Evolutionary conservation across 257 asterid species (phyloP).

Genomic region (Leonotis leonurus): DNA sequence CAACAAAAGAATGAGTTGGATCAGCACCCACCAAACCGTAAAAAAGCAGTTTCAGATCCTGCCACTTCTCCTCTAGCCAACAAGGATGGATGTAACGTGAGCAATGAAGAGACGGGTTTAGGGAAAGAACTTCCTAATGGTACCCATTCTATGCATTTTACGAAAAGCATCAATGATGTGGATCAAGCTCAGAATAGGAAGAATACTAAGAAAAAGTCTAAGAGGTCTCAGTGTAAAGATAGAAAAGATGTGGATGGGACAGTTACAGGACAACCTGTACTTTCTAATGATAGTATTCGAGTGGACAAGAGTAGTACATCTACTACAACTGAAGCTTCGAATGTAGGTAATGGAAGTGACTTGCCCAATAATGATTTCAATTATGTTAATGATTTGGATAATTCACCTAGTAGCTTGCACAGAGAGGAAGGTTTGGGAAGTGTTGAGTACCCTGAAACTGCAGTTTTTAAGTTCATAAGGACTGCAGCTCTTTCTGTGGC

Average conservation of each 20-base stretch:
- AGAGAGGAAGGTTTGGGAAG: slow-evolving; percentile 28
- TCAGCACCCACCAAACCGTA: slow-evolving; percentile 30
- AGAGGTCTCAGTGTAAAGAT: slow-evolving; percentile 45
- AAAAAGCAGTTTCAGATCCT: slow-evolving; percentile 37
- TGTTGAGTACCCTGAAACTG: slow-evolving; percentile 42
- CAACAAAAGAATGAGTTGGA: slow-evolving; percentile 48
- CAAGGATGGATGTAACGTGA: slow-evolving; percentile 26
- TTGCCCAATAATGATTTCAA: slow-evolving; percentile 12
- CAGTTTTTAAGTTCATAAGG: slow-evolving; percentile 45
- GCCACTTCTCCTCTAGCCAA: slow-evolving; percentile 34
- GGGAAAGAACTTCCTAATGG: slow-evolving; percentile 41
- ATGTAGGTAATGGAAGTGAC: slow-evolving; percentile 28
- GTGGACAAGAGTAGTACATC: slow-evolving; percentile 26
- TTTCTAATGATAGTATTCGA: slow-evolving; percentile 24
- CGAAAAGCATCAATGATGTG: slow-evolving; percentile 26
- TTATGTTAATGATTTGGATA: slow-evolving; percentile 19
- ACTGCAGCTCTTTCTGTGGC: slow-evolving; percentile 40
- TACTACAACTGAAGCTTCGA: slow-evolving; percentile 29
- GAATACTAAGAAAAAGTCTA: slow-evolving; percentile 41
- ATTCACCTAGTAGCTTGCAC: slow-evolving; percentile 19
- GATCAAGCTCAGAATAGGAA: slow-evolving; percentile 36
- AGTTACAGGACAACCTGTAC: slow-evolving; percentile 25
- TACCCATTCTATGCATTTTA: slow-evolving; percentile 23
- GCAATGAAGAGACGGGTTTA: slow-evolving; percentile 23
- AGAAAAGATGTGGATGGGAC: slow-evolving; percentile 29